Evolutionary conservation across 2,329 filamentous ascomycete genomes (phyloP).

Genomic region (Rhynchosporium secalis): DNA sequence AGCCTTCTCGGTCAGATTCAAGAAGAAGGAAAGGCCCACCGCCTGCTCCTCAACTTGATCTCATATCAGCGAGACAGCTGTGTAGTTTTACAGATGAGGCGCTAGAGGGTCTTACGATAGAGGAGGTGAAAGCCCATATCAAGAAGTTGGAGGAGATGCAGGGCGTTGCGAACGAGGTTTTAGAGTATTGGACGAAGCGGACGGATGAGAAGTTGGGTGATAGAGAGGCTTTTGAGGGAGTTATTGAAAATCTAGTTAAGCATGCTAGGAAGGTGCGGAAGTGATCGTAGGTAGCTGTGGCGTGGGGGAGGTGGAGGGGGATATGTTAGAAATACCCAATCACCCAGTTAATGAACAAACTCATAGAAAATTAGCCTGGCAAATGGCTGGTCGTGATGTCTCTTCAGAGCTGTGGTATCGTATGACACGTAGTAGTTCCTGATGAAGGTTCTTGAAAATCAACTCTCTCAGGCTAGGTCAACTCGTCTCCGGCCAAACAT

Average conservation of each 20-base stretch:
- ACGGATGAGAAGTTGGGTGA: slow-evolving; percentile 87
- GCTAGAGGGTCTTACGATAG: slow-evolving; percentile 73
- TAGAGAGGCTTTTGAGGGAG: slow-evolving; percentile 90
- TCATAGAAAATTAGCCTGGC: too few relatives aligned
- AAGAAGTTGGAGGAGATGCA: slow-evolving; percentile 67
- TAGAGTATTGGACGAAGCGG: slow-evolving; percentile 86
- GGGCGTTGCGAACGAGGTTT: slow-evolving; percentile 69
- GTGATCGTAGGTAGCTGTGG: slow-evolving; percentile 41
- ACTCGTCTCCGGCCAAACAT: too few relatives aligned
- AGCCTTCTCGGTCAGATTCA: slow-evolving; percentile 46
- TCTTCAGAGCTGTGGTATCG: too few relatives aligned
- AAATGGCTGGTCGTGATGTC: too few relatives aligned
- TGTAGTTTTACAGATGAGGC: slow-evolving; percentile 85
- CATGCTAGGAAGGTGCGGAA: slow-evolving; percentile 85
- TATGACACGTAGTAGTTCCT: too few relatives aligned
- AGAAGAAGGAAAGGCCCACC: slow-evolving; percentile 57
- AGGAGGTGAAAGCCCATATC: slow-evolving; percentile 73
- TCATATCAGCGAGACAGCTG: slow-evolving; percentile 73
- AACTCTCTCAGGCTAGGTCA: too few relatives aligned
- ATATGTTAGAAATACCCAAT: slow-evolving; percentile 11
- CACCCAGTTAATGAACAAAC: background rate
- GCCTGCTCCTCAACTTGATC: slow-evolving; percentile 73
- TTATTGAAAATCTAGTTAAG: slow-evolving; percentile 95
- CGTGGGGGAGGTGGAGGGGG: background rate
- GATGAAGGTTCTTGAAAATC: too few relatives aligned